Evolutionary conservation across 2,329 filamentous ascomycete species (phyloP), one percentile per base, ranked within the genome.

Genomic region (Fusarium sp.): DNA sequence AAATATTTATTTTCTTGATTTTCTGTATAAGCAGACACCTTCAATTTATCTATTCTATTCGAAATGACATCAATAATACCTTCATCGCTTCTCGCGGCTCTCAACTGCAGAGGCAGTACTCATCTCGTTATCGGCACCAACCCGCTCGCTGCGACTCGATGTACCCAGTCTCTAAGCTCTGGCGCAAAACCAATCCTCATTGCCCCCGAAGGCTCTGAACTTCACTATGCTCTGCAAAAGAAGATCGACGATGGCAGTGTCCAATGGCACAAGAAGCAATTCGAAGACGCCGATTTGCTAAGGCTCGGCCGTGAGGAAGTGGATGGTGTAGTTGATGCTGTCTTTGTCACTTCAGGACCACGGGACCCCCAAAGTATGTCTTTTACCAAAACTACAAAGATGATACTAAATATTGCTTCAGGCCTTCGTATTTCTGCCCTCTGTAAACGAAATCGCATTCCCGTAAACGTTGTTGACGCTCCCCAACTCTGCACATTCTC

Each of bases 391-490:
- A 26, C 14, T 28, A 12, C 10, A 24, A 18, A 13, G 28, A 24
- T 3, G 14, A 15, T 13, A 57, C 38, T 70, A 51, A 45, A 39
- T 30, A 47, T 54, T 11, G 41, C 3, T 2, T 38, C 71, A 93
- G 91, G 87, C 64, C 83, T 87, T 34, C 89, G 90, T 72, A 93
- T 98, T 72, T 94, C 94, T 0, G 86, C 85, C 10, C 85, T 95
- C 8, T 98, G 96, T 84, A 90, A 88, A 68, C 89, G 92, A 52
- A 87, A 95, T 70, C 90, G 96, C 50, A 96, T 99, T 76, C 96
- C 96, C 38, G 88, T 99, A 80, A 99, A 99, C 82, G 94, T 98
- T 32, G 90, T 94, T 68, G 96, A 99, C 84, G 90, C 93, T 0
- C 94, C 96, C 1, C 88, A 90, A 39, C 91, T 98, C 22, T 98